Evolutionary conservation across 176 grass and related monocot species (phyloP).

Genomic region (Triticum monococcum): DNA sequence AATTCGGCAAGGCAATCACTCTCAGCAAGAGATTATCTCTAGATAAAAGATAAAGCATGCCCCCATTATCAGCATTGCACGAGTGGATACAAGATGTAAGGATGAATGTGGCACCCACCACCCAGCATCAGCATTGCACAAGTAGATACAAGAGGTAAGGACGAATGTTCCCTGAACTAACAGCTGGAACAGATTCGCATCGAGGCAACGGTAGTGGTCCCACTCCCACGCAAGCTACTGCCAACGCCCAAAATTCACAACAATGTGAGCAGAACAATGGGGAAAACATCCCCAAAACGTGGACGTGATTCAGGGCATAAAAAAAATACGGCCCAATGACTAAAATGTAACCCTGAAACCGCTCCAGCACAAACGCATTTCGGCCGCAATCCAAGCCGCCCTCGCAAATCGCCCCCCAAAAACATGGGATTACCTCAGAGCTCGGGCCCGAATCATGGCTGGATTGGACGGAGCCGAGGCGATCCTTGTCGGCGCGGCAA

Average conservation of each 20-base stretch:
- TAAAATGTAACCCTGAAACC: background rate
- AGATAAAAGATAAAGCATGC: background rate
- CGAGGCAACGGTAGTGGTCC: background rate
- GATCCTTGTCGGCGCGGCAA: background rate
- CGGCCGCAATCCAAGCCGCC: too few relatives aligned
- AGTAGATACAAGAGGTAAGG: background rate
- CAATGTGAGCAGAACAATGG: background rate
- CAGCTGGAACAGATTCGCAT: background rate
- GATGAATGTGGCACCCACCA: background rate
- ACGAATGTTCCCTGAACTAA: background rate
- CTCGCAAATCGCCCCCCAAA: background rate
- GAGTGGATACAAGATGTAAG: background rate
- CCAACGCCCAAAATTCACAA: background rate
- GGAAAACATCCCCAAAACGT: background rate
- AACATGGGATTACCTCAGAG: constrained; percentile 1
- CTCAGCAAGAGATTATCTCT: background rate
- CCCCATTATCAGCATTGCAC: background rate
- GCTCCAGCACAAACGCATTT: background rate
- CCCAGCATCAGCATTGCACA: background rate
- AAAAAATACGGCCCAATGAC: background rate
- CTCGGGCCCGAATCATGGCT: background rate
- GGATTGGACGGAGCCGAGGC: background rate
- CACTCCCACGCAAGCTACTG: background rate
- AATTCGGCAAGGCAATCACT: background rate
- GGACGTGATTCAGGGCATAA: background rate